These are phyloP conservation scores for Dictyostelium firmibasis DNA, from an alignment of 78 protist species.

Conservation along the genomic window DNA sequence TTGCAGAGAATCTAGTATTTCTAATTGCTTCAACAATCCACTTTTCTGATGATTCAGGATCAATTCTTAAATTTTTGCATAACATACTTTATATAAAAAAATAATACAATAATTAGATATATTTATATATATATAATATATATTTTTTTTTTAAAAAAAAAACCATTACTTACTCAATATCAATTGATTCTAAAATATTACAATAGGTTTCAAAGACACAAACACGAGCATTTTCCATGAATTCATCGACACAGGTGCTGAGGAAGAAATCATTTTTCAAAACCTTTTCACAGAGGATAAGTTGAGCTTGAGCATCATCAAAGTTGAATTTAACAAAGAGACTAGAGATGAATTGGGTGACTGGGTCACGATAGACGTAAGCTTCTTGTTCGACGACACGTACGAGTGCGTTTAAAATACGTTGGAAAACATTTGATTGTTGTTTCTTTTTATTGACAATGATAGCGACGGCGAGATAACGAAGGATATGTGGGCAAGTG, in stretches of 20 bases:
- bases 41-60: conserved; percentile 86
- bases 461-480: conserved; percentile 92
- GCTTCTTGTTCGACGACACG: conserved; percentile 85
- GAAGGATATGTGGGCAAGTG: conserved; percentile 90
- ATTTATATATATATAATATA: not conserved
- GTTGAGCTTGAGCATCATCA: conserved; percentile 89
- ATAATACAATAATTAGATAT: not conserved
- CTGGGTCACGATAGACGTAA: conserved; percentile 89
- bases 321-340: conserved; percentile 91
- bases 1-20: conserved; percentile 90
- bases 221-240: conserved; percentile 91
- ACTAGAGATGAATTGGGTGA: conserved; percentile 86
- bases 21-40: conserved; percentile 95
- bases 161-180: conserved; percentile 84
- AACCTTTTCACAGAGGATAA: conserved; percentile 89
- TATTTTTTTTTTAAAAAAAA: no score
- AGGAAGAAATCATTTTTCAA: conserved; percentile 90
- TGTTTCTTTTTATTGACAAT: conserved; percentile 83
- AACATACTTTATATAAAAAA: conserved; percentile 55
- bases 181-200: conserved; percentile 90
- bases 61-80: conserved; percentile 87
- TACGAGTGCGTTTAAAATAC: conserved; percentile 81
- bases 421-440: conserved; percentile 26
- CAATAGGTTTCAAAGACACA: conserved; percentile 95
- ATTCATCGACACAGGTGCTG: conserved; percentile 63